Base-by-base conservation (phyloP, 2,329 filamentous ascomycete genomes). In the Clonostachys sp. region DNA sequence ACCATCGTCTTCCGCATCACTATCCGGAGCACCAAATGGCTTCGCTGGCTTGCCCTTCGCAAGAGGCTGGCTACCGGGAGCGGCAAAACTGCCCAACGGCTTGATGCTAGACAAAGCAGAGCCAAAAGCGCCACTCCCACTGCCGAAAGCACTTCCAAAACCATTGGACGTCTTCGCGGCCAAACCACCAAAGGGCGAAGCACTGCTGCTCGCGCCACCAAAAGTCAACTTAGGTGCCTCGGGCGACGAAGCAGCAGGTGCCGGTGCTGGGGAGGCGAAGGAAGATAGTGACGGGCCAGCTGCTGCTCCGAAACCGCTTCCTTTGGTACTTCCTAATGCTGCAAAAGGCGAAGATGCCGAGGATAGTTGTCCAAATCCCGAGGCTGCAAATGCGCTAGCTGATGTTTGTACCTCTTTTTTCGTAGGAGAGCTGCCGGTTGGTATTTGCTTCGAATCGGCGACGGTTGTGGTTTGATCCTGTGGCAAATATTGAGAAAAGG, bases 21-120 rank as follows among this genome's bases (percentile, higher is more conserved):
- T 86, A 38, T 84, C 83, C 2, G 88, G 81, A 12, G 89, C 87
- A 34, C 90, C 90, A 61, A 96, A 94, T 0, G 89, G 79, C 64
- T 81, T 89, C 5, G 78, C 75, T 13, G 81, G 74, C 62, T 87
- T 88, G 50, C 75, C 74, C 49, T 72, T 80, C 58, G 73, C 76
- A 38, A 77, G 66, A 12, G 67, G 48, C 40, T 63, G 66, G 16
- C 46, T 67, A 45, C 77, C 80, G 18, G 83, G 76, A 42, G 84
- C 83, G 40, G 84, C 89, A 65, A 95, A 96, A 55, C 78, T 86
- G 3, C 78, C 77, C 10, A 91, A 65, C 2, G 64, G 57, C 51
- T 75, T 77, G 1, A 64, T 57, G 33, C 70, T 67, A 1, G 64
- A 57, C 6, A 77, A 55, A 5, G 59, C 50, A 33, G 62, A 61